phyloP scores from a whole-genome alignment of 805 yeast genomes.

The Metschnikowia shivogae region DNA sequence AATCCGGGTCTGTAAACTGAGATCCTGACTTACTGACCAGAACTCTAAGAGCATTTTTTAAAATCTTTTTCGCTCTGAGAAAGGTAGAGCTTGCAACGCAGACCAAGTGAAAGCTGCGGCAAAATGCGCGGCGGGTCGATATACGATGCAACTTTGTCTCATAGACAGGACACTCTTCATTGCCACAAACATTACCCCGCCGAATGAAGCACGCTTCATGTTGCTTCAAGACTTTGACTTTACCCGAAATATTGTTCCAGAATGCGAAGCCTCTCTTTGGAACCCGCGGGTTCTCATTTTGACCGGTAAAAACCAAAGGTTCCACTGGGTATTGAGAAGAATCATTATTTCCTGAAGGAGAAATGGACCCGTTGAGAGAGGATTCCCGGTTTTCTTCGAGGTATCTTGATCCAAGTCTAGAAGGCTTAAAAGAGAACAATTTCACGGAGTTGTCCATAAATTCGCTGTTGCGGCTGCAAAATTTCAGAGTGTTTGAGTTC shows the following conservation, averaged over 20 bases:
- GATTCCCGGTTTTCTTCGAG: too few species aligned
- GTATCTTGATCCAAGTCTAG: too few species aligned
- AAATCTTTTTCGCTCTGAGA: not conserved
- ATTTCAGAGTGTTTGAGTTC: too few species aligned
- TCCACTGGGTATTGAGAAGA: too few species aligned
- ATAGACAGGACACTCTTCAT: not conserved
- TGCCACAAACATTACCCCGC: not conserved
- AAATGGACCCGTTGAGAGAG: too few species aligned
- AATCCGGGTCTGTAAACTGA: too few species aligned
- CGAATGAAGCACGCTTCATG: not conserved
- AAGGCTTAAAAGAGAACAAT: too few species aligned
- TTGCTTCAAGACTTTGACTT: not conserved
- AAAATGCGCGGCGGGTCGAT: not conserved
- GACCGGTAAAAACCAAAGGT: too few species aligned
- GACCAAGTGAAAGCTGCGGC: not conserved
- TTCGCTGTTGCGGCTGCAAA: too few species aligned
- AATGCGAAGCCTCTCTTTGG: not conserved
- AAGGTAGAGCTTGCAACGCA: not conserved
- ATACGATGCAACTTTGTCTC: not conserved
- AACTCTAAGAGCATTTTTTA: not conserved
- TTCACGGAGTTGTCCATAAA: too few species aligned
- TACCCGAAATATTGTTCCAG: not conserved
- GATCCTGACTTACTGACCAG: not conserved
- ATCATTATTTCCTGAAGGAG: too few species aligned
- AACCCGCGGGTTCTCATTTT: too few species aligned